Conservation (phyloP, 2,329 filamentous ascomycete genomes). For the Beauveria medogensis region DNA sequence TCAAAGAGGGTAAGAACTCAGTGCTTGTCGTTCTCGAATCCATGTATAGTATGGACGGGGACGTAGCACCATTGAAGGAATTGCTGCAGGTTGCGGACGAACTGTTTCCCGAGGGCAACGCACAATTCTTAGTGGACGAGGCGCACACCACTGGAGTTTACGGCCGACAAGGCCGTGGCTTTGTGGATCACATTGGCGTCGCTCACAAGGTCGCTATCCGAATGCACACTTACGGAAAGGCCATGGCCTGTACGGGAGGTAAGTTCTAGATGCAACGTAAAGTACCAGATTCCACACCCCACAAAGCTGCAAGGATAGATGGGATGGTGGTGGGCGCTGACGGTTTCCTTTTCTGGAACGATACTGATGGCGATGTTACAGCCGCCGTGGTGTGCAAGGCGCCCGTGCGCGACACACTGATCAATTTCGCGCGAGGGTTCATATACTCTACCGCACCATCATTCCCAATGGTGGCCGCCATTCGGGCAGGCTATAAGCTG, state of each 20-base stretch:
- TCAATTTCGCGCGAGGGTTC: constrained; percentile 16
- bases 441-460: constrained; percentile 17
- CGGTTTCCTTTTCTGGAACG: neutral
- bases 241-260: constrained; percentile 32
- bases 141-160: constrained; percentile 44
- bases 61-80: constrained; percentile 29
- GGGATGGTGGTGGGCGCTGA: neutral
- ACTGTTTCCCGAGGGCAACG: constrained; percentile 24
- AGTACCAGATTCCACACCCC: neutral
- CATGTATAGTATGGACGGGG: constrained; percentile 38
- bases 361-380: neutral
- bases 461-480: constrained; percentile 16
- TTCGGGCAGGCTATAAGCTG: constrained; percentile 16
- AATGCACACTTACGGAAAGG: constrained; percentile 45
- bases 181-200: constrained; percentile 40
- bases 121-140: constrained; percentile 45
- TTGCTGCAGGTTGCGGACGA: constrained; percentile 26
- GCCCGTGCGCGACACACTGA: constrained; percentile 14
- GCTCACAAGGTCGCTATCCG: constrained; percentile 38
- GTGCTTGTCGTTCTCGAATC: constrained; percentile 31
- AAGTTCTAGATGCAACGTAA: neutral
- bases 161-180: constrained; percentile 37
- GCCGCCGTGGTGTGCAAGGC: constrained; percentile 16
- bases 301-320: neutral
- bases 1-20: constrained; percentile 20